Conservation (phyloP, 2,329 filamentous ascomycete genomes). For the Exserohilum rostratum region DNA sequence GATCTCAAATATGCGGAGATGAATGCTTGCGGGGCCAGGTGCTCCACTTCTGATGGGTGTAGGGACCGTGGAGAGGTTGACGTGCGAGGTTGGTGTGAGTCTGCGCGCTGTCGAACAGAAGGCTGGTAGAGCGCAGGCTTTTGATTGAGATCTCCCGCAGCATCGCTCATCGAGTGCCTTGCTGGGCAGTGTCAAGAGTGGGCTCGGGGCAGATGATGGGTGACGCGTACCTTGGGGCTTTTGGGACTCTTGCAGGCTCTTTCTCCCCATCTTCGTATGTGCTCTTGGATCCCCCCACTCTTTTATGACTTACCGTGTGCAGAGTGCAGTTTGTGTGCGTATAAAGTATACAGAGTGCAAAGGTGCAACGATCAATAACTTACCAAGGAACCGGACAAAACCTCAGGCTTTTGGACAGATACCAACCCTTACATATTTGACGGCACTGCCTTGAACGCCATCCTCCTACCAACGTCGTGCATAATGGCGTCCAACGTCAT, state of each 20-base stretch:
- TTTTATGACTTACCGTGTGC: neutral
- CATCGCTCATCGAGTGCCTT: conserved; percentile 10
- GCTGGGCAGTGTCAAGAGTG: conserved; percentile 2
- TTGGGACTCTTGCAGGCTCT: conserved; percentile 10
- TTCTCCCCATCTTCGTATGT: conserved; percentile 9
- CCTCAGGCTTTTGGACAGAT: neutral
- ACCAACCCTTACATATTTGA: conserved; percentile 6
- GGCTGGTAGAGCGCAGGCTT: neutral
- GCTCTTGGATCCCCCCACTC: neutral
- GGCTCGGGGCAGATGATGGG: neutral
- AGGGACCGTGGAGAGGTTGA: neutral
- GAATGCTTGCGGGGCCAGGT: conserved; percentile 4
- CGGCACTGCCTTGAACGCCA: neutral
- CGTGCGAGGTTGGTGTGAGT: conserved; percentile 16
- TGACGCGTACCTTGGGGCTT: conserved; percentile 10
- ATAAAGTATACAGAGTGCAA: neutral
- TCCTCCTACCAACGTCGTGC: neutral
- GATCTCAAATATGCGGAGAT: conserved; percentile 12
- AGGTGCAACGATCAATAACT: neutral
- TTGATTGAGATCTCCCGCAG: conserved; percentile 5
- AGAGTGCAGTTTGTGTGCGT: neutral
- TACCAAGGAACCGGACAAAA: neutral
- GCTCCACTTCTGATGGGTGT: conserved; percentile 5
- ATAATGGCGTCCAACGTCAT: conserved; percentile 14
- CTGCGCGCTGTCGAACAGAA: conserved; percentile 18